phyloP scores from a whole-genome alignment of 345 rosid genomes.

The Arabis hirsuta region DNA sequence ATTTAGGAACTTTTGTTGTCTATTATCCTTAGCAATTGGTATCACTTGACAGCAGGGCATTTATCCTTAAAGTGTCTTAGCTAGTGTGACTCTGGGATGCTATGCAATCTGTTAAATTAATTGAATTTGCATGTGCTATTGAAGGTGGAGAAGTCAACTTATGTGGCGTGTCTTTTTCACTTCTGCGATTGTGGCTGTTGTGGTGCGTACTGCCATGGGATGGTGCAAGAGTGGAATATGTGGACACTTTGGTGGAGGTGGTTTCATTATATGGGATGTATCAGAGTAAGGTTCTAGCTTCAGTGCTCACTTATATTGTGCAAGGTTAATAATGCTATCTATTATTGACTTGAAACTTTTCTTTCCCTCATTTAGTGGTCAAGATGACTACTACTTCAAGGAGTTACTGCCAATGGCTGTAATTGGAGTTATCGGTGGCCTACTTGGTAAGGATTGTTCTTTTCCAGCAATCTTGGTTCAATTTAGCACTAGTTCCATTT shows the following conservation, averaged over 20 bases:
- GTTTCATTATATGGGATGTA: slow-evolving; percentile 96
- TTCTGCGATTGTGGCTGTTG: slow-evolving; percentile 97
- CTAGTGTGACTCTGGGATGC: neutral
- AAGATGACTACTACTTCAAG: slow-evolving; percentile 90
- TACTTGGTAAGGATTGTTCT: slow-evolving; percentile 63
- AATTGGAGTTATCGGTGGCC: slow-evolving; percentile 93
- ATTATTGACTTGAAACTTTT: slow-evolving; percentile 19
- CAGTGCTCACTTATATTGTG: slow-evolving; percentile 22
- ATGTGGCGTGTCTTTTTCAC: slow-evolving; percentile 99
- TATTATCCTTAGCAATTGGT: neutral
- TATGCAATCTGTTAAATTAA: neutral
- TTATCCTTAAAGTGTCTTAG: slow-evolving; percentile 9
- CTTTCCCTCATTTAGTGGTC: slow-evolving; percentile 62
- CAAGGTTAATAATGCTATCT: slow-evolving; percentile 15
- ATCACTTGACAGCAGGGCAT: neutral
- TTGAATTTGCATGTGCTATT: slow-evolving; percentile 34
- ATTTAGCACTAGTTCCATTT: slow-evolving; percentile 2
- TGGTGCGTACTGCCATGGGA: slow-evolving; percentile 94
- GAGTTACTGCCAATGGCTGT: slow-evolving; percentile 97
- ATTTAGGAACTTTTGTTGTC: slow-evolving; percentile 8
- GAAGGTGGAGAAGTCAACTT: slow-evolving; percentile 99
- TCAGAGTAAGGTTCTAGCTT: slow-evolving; percentile 70
- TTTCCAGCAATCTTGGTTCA: slow-evolving; percentile 3
- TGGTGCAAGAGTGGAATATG: slow-evolving; percentile 96
- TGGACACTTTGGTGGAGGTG: slow-evolving; percentile 97